Percentiles rank a stretch among this genome's conserved stretches.
Conservation (phyloP, 208 protist species). For the Plasmodiophora brassicae region DNA sequence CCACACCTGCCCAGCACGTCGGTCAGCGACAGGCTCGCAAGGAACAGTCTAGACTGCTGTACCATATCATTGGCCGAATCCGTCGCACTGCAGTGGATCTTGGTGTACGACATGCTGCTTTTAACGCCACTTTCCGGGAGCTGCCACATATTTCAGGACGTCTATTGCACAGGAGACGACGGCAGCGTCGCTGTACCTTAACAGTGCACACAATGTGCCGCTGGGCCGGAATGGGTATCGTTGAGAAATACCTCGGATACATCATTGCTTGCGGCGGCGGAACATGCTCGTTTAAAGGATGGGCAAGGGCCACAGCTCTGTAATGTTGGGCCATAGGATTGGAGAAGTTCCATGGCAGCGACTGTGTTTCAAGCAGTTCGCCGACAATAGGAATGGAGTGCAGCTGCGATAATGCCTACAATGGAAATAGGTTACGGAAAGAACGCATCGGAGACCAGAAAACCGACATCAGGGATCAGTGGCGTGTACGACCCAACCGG, state of each 20-base stretch:
- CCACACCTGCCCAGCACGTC: not conserved
- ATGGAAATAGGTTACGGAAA: not conserved
- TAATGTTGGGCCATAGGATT: not conserved
- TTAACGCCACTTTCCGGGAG: not conserved
- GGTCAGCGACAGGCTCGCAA: not conserved
- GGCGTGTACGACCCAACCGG: not conserved
- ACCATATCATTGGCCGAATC: not conserved
- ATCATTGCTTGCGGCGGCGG: not conserved
- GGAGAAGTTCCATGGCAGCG: constrained; percentile 4
- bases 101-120: not conserved
- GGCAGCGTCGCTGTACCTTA: not conserved
- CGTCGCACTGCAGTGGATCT: not conserved
- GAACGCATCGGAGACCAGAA: not conserved
- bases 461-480: not conserved
- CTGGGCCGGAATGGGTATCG: not conserved
- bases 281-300: not conserved
- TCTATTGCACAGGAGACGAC: not conserved
- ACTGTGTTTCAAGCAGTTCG: not conserved
- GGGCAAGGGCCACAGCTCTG: not conserved
- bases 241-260: constrained; percentile 12
- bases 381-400: not conserved
- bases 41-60: too few relatives aligned
- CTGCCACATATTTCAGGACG: not conserved
- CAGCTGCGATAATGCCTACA: not conserved
- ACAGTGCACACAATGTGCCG: not conserved